These are phyloP conservation scores for Phytophthora quininea DNA, from an alignment of 352 stramenopile genomes.

Conservation along the genomic window DNA sequence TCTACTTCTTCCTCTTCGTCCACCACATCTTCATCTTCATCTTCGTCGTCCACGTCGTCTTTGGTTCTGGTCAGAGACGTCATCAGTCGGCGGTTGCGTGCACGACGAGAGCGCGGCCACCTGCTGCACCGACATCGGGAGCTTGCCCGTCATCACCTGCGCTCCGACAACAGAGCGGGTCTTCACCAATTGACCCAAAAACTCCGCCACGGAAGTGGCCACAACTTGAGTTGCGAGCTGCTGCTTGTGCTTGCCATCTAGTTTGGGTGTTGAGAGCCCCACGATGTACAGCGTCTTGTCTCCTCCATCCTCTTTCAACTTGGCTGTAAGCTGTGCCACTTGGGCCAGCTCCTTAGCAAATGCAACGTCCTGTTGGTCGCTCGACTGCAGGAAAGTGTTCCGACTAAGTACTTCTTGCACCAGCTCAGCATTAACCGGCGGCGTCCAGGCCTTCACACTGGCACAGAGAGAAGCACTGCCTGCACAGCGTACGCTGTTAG, in stretches of 20 bases:
- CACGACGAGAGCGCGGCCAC: constrained; percentile 34
- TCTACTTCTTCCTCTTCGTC: constrained; percentile 20
- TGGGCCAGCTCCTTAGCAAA: constrained; percentile 44
- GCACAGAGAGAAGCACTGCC: constrained; percentile 36
- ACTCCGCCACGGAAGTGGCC: constrained; percentile 34
- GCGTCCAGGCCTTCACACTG: constrained; percentile 14
- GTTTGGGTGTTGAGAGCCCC: constrained; percentile 30
- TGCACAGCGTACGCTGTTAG: constrained; percentile 29
- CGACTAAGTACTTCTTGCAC: constrained; percentile 30
- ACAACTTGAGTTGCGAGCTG: constrained; percentile 28
- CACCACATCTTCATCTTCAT: constrained; percentile 15
- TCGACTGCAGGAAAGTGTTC: constrained; percentile 35
- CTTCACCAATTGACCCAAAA: constrained; percentile 48
- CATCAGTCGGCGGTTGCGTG: constrained; percentile 29
- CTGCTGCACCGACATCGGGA: constrained; percentile 24
- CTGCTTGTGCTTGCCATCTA: constrained; percentile 33
- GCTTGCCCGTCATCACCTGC: constrained; percentile 43
- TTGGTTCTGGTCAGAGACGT: constrained; percentile 14
- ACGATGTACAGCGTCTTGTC: constrained; percentile 45
- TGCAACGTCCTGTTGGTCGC: constrained; percentile 30
- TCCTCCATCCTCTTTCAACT: constrained; percentile 21
- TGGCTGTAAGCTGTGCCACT: constrained; percentile 32
- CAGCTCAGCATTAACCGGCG: constrained; percentile 9
- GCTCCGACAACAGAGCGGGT: constrained; percentile 28
- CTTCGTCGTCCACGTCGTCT: constrained; percentile 18